These are phyloP conservation scores for Fremontodendron californicum DNA, from an alignment of 345 rosid genomes.

Conservation along the genomic window DNA sequence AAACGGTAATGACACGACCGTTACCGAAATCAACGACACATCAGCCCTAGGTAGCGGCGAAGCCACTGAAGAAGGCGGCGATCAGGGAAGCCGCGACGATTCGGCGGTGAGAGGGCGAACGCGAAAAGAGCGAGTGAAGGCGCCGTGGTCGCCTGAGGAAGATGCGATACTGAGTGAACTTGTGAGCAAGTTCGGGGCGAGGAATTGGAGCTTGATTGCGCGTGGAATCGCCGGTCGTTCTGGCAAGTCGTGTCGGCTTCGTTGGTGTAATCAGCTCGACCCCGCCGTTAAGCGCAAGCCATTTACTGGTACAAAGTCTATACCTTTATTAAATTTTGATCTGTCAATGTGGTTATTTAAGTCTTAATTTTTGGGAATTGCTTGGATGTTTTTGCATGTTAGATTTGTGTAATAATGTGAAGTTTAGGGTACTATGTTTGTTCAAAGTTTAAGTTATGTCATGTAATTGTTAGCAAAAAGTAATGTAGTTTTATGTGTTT, in stretches of 20 bases:
- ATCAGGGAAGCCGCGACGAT: constrained; percentile 21
- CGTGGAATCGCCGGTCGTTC: constrained; percentile 70
- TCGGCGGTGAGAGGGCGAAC: constrained; percentile 21
- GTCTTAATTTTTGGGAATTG: background rate
- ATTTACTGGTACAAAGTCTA: constrained; percentile 49
- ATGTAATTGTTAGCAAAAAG: background rate
- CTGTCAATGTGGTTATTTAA: background rate
- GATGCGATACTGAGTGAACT: constrained; percentile 45
- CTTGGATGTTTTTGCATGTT: background rate
- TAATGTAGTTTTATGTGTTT: too few relatives aligned
- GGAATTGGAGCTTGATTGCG: constrained; percentile 80
- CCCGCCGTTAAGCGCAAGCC: constrained; percentile 77
- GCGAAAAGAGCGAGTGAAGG: constrained; percentile 42
- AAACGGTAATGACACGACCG: constrained; percentile 19
- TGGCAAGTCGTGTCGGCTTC: constrained; percentile 86
- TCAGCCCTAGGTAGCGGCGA: constrained; percentile 4
- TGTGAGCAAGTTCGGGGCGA: constrained; percentile 47
- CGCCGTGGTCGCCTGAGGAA: constrained; percentile 64
- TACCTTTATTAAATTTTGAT: background rate
- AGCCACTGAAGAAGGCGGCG: constrained; percentile 12
- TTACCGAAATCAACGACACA: constrained; percentile 14
- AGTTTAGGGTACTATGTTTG: background rate
- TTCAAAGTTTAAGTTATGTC: background rate
- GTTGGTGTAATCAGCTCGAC: constrained; percentile 96
- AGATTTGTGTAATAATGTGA: background rate